Evolutionary conservation across 257 asterid genomes (phyloP).

Genomic region (Salvia hispanica): DNA sequence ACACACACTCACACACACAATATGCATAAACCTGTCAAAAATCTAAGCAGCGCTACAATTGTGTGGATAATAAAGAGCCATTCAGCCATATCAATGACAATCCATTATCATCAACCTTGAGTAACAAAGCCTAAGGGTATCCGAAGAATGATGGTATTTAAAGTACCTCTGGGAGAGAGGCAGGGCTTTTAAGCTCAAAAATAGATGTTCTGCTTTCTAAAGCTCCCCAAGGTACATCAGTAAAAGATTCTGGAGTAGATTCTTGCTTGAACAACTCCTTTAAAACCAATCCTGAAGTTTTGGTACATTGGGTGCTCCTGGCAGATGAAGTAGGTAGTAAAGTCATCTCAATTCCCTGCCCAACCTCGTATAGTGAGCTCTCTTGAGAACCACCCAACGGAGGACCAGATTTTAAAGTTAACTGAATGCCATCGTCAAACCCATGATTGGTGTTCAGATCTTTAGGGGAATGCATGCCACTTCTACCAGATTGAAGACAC

Average conservation of each 20-base stretch:
- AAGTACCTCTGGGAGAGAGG: conserved; percentile 60
- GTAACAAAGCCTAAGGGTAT: neutral
- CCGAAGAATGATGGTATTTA: conserved; percentile 20
- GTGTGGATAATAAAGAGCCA: conserved; percentile 10
- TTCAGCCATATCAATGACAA: conserved; percentile 23
- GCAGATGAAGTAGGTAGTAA: conserved; percentile 56
- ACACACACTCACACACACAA: neutral
- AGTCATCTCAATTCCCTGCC: conserved; percentile 61
- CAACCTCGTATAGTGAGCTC: conserved; percentile 41
- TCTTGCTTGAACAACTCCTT: conserved; percentile 56
- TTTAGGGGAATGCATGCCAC: conserved; percentile 38
- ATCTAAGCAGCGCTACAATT: neutral
- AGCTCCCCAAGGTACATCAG: conserved; percentile 45
- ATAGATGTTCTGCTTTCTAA: conserved; percentile 47
- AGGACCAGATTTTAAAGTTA: conserved; percentile 36
- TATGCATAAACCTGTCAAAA: neutral
- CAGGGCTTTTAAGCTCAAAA: conserved; percentile 45
- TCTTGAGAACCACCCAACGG: conserved; percentile 41
- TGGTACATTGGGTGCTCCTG: conserved; percentile 41
- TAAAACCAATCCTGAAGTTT: conserved; percentile 48
- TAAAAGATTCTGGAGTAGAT: conserved; percentile 46
- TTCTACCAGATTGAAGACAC: conserved; percentile 45
- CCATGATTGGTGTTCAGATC: conserved; percentile 33
- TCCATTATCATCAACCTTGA: conserved; percentile 13
- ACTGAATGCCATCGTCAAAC: conserved; percentile 43